These are phyloP conservation scores for Mixia osmundae DNA, from an alignment of 1,284 basidiomycete species.

Conservation along the genomic window DNA sequence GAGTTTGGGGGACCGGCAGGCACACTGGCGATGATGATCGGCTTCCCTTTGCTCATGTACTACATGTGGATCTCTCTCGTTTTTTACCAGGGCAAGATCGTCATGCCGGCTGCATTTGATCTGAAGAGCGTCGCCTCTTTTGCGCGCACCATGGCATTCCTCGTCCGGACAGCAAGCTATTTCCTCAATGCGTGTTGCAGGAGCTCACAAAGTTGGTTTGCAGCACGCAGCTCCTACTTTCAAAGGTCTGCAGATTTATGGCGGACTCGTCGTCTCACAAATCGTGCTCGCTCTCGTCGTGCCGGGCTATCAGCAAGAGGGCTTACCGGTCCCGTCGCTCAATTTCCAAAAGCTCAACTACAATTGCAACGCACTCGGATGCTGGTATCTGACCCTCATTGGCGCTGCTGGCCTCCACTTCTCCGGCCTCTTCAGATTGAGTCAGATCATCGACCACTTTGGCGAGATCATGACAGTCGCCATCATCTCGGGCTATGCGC, in stretches of 20 bases:
- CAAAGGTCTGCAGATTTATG: slow-evolving; percentile 73
- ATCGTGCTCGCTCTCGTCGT: slow-evolving; percentile 71
- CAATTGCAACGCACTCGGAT: slow-evolving; percentile 83
- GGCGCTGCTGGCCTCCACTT: slow-evolving; percentile 56
- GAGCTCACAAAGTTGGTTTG: not conserved
- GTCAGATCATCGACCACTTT: slow-evolving; percentile 88
- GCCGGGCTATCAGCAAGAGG: slow-evolving; percentile 81
- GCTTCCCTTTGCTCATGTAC: slow-evolving; percentile 84
- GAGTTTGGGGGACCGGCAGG: too few relatives aligned
- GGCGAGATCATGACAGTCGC: slow-evolving; percentile 89
- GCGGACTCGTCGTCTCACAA: slow-evolving; percentile 69
- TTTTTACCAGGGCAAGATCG: slow-evolving; percentile 77
- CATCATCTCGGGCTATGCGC: slow-evolving; percentile 69
- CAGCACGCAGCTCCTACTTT: slow-evolving; percentile 76
- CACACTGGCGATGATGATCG: slow-evolving; percentile 90
- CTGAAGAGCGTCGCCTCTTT: slow-evolving; percentile 1
- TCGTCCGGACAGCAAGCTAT: not conserved
- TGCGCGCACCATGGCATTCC: slow-evolving; percentile 8
- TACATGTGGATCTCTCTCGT: slow-evolving; percentile 96
- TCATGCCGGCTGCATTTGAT: slow-evolving; percentile 40
- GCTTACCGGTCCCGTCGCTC: slow-evolving; percentile 74
- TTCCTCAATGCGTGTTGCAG: not conserved
- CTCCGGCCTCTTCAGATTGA: slow-evolving; percentile 65
- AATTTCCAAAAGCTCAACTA: slow-evolving; percentile 81
- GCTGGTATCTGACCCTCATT: slow-evolving; percentile 63